These are phyloP conservation scores for Beauveria sp. DNA, from an alignment of 2,329 filamentous ascomycete genomes.

Conservation along the genomic window DNA sequence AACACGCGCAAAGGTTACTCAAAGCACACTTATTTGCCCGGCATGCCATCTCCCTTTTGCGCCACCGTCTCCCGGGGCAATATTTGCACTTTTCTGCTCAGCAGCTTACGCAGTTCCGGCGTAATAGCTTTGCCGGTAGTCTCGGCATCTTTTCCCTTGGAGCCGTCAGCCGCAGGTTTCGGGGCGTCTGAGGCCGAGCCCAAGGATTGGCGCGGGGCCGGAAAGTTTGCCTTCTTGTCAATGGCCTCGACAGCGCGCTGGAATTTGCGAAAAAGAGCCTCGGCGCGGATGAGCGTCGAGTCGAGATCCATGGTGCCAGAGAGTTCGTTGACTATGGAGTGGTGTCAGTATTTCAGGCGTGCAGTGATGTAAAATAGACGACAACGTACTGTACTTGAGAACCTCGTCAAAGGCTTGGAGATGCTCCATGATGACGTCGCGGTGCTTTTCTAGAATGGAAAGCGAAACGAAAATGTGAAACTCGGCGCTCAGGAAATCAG, in stretches of 20 bases:
- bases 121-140: conserved; percentile 39
- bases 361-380: neutral
- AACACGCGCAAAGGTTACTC: neutral
- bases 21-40: conserved; percentile 17
- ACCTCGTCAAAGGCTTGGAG: conserved; percentile 94
- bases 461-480: conserved; percentile 94
- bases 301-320: conserved; percentile 88
- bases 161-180: conserved; percentile 13
- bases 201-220: conserved; percentile 34
- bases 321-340: conserved; percentile 76
- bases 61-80: conserved; percentile 31
- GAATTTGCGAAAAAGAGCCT: conserved; percentile 81
- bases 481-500: conserved; percentile 77
- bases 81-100: conserved; percentile 42
- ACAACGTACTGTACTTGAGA: conserved; percentile 75
- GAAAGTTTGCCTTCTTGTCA: conserved; percentile 86
- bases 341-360: conserved; percentile 6
- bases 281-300: conserved; percentile 77
- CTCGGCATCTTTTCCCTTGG: conserved; percentile 32
- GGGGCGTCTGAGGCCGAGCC: neutral
- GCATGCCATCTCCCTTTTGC: conserved; percentile 29
- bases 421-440: conserved; percentile 94
- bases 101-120: conserved; percentile 46
- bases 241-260: conserved; percentile 82
- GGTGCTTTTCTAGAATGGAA: conserved; percentile 89